A percentile compares a stretch with the other conserved stretches of the same genome.
These are phyloP conservation scores for Garcileccinum viscosum DNA, from an alignment of 1,284 basidiomycete species.

Conservation along the genomic window DNA sequence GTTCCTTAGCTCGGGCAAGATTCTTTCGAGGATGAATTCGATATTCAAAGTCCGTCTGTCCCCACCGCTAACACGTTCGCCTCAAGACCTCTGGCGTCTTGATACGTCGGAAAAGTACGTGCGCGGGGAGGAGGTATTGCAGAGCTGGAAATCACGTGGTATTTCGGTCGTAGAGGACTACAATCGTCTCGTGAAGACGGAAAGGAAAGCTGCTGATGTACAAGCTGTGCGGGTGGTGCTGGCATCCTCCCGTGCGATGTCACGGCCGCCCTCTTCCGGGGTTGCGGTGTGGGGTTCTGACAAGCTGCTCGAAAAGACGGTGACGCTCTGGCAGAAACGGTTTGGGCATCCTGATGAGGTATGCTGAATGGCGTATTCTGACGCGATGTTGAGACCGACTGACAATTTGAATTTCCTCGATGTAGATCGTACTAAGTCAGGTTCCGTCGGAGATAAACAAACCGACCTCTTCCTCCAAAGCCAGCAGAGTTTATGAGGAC, in stretches of 20 bases:
- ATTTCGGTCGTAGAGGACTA: conserved; percentile 90
- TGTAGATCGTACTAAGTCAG: conserved; percentile 78
- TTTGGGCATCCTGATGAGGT: conserved; percentile 82
- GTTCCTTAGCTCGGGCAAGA: conserved; percentile 79
- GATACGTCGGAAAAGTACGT: conserved; percentile 96
- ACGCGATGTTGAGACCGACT: neutral
- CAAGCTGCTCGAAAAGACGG: conserved; percentile 65
- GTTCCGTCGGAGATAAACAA: conserved; percentile 60
- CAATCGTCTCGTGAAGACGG: conserved; percentile 69
- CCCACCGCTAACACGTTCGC: conserved; percentile 86
- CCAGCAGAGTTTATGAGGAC: conserved; percentile 46
- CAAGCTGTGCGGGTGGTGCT: conserved; percentile 86
- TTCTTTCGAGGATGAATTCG: conserved; percentile 76
- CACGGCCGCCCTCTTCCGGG: conserved; percentile 57
- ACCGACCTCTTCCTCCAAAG: conserved; percentile 36
- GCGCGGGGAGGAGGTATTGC: conserved; percentile 85
- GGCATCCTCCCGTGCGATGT: conserved; percentile 51
- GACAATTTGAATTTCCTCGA: conserved; percentile 7
- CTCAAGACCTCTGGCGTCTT: conserved; percentile 91
- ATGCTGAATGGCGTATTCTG: conserved; percentile 26
- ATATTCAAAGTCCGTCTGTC: conserved; percentile 83
- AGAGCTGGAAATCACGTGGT: conserved; percentile 86
- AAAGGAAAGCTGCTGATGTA: conserved; percentile 83
- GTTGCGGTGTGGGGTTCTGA: conserved; percentile 68
- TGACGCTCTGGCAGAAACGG: conserved; percentile 82